These are phyloP conservation scores for Candida argentea DNA, from an alignment of 805 yeast genomes.

Conservation along the genomic window DNA sequence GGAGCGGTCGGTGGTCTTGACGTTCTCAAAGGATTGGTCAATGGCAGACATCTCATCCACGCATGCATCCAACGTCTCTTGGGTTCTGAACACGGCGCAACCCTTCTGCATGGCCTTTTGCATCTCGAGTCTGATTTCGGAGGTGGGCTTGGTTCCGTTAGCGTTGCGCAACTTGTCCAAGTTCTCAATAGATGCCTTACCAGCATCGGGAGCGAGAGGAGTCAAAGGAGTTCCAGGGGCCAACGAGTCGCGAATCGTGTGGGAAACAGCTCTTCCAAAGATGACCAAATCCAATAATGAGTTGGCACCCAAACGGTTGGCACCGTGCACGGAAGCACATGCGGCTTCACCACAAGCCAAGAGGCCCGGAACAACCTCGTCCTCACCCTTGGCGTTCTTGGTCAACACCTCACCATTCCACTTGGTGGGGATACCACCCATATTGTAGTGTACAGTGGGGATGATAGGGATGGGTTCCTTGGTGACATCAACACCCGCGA, in stretches of 20 bases:
- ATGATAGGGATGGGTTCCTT: slow-evolving; percentile 98
- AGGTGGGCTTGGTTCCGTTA: slow-evolving; percentile 70
- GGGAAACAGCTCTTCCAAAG: slow-evolving; percentile 97
- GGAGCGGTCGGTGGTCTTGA: slow-evolving; percentile 88
- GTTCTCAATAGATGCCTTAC: slow-evolving; percentile 82
- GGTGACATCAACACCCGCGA: slow-evolving; percentile 98
- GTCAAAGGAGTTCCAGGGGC: slow-evolving; percentile 84
- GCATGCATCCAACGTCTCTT: slow-evolving; percentile 86
- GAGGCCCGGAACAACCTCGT: slow-evolving; percentile 84
- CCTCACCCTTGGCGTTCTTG: slow-evolving; percentile 78
- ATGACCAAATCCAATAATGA: slow-evolving; percentile 93
- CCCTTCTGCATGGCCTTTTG: slow-evolving; percentile 95
- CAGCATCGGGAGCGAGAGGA: slow-evolving; percentile 76
- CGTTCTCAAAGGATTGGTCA: slow-evolving; percentile 62
- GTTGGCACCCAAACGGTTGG: slow-evolving; percentile 98
- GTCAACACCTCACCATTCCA: slow-evolving; percentile 93
- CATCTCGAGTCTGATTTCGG: slow-evolving; percentile 85
- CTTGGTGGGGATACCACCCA: slow-evolving; percentile 99
- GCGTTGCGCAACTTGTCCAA: slow-evolving; percentile 85
- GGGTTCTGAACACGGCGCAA: slow-evolving; percentile 93
- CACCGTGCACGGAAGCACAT: slow-evolving; percentile 98
- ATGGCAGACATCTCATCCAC: slow-evolving; percentile 66
- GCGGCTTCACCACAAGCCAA: slow-evolving; percentile 99
- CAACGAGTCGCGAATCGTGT: slow-evolving; percentile 75
- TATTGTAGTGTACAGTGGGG: slow-evolving; percentile 97